Base-by-base conservation (phyloP, 768 basidiomycete genomes). In the Mycena latifolia region DNA sequence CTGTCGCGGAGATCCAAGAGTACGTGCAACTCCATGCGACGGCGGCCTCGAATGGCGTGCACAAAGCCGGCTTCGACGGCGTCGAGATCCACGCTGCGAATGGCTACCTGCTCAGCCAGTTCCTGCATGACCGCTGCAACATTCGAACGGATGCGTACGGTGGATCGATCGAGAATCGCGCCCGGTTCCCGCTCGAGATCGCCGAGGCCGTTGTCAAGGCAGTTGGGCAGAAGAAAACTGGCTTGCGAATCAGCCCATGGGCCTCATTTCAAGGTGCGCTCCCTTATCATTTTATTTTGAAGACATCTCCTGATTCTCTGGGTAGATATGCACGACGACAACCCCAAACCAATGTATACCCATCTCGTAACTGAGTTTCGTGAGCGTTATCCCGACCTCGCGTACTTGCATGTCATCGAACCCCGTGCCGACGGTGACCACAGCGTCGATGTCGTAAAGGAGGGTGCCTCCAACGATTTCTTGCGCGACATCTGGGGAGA, bases 61-160 rank as follows among this genome's bases (percentile, higher is more conserved):
- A 43, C 41, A 43, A 43, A n/a, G 41, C 41, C 20, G 41, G 41
- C 5, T 43, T 89, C 61, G 88, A 89, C 63, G 88, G 87, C 29
- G 78, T 43, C 41, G 18, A 43, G 41, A 43, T 43, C 41, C 41
- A 43, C 41, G 18, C 41, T 6, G 33, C 33, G 33, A 35, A 35
- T 14, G 33, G 33, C 33, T 35, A 6, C 33, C 33, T 35, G 33
- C 33, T 35, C 33, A 14, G 14, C 33, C 33, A 35, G 33, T 35
- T 35, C 33, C 33, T 35, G 33, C 6, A 35, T 14, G 33, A 35
- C 33, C 33, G 33, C 33, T 7, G 33, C 33, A 35, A 35, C 33
- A 35, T 35, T 14, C 33, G 33, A 6, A 35, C 33, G 33, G 33
- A 35, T 14, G 33, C 33, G 8, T 35, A 35, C 33, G 33, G 33